Evolutionary conservation across 805 yeast genomes (phyloP).

Genomic region (Metschnikowia kofuensis): DNA sequence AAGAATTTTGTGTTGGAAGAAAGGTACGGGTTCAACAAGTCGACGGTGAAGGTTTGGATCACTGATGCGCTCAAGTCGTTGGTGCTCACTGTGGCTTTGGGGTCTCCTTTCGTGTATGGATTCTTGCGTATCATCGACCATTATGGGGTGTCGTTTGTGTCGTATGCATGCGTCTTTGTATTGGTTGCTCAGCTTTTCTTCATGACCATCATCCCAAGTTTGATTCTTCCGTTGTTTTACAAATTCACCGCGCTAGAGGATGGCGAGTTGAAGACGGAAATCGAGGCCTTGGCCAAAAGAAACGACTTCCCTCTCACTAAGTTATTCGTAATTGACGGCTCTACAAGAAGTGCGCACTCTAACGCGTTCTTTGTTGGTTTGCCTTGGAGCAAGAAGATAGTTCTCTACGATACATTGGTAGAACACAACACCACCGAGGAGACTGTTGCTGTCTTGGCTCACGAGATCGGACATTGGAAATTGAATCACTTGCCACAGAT

Average conservation of each 20-base stretch:
- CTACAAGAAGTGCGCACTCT: conserved; percentile 92
- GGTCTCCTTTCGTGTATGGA: conserved; percentile 69
- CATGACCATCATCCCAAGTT: conserved; percentile 75
- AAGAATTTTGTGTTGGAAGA: conserved; percentile 87
- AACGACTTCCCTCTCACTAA: conserved; percentile 85
- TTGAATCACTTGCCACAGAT: conserved; percentile 81
- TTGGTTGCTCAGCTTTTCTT: conserved; percentile 68
- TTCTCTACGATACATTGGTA: conserved; percentile 86
- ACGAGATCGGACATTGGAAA: conserved; percentile 98
- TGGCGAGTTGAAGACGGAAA: conserved; percentile 80
- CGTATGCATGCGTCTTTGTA: conserved; percentile 72
- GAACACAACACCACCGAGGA: conserved; percentile 73
- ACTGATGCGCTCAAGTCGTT: conserved; percentile 66
- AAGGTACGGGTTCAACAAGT: conserved; percentile 88
- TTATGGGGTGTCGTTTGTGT: conserved; percentile 78
- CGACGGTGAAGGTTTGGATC: conserved; percentile 68
- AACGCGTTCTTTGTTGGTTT: conserved; percentile 95
- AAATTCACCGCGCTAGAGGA: conserved; percentile 85
- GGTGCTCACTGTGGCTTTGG: conserved; percentile 52
- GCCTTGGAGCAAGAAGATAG: conserved; percentile 97
- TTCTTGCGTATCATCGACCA: conserved; percentile 78
- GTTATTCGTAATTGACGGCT: conserved; percentile 91
- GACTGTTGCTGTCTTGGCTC: conserved; percentile 94
- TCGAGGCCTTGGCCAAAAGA: conserved; percentile 72
- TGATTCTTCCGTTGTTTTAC: conserved; percentile 91